Conservation (phyloP, 164 flowering plant genomes). For the Stephania japonica region DNA sequence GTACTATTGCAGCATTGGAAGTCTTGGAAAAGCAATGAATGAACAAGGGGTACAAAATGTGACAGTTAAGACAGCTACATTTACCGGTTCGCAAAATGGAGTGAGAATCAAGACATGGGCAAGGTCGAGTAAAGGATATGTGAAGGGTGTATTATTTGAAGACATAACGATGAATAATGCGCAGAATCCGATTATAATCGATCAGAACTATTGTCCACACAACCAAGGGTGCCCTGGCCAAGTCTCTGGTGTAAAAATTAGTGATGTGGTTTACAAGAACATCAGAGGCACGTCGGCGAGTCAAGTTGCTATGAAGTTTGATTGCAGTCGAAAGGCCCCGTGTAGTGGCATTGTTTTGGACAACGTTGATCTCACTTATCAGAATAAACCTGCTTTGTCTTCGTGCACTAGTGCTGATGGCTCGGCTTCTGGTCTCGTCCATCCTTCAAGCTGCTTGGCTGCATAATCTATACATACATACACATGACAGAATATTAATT, state of each 20-base stretch:
- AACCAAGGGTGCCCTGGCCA: conserved; percentile 7
- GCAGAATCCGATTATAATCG: conserved; percentile 15
- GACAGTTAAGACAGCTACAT: conserved; percentile 9
- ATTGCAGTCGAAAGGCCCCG: conserved; percentile 6
- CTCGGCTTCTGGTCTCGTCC: background rate
- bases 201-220: conserved; percentile 15
- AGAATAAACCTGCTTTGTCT: background rate
- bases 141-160: background rate
- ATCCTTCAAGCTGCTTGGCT: background rate
- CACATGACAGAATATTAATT: too few species aligned
- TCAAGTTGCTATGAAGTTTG: conserved; percentile 11
- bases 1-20: conserved; percentile 5
- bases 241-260: conserved; percentile 11
- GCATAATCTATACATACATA: background rate
- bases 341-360: background rate
- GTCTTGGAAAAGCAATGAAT: background rate
- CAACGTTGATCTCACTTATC: conserved; percentile 9
- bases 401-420: conserved; percentile 10
- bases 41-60: conserved; percentile 12
- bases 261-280: conserved; percentile 3
- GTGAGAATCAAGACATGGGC: conserved; percentile 8
- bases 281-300: conserved; percentile 3
- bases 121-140: conserved; percentile 1
- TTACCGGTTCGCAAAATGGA: conserved; percentile 7
- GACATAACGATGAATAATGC: conserved; percentile 1